Base-by-base conservation (phyloP, 352 stramenopile genomes). In the Phytophthora rubi region DNA sequence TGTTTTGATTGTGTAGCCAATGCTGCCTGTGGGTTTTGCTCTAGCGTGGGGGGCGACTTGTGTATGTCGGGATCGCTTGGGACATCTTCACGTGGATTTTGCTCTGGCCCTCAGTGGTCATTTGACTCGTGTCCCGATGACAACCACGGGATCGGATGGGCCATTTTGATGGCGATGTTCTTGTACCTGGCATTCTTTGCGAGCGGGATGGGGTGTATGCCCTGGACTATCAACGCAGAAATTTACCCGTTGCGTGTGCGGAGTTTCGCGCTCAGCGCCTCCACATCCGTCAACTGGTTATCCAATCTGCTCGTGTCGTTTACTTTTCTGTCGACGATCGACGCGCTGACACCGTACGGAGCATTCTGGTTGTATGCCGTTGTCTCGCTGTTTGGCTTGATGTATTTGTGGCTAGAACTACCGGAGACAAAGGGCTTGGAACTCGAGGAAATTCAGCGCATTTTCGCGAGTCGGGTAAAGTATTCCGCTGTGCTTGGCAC, bases 221-320 rank as follows among this genome's bases (percentile, higher is more conserved):
- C 96, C 0, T 99, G 95, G 95, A 98, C 92, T 0, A 95, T 99
- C 64, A 98, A 98, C 71, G 88, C 90, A 32, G 96, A 99, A 77
- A 98, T 98, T 68, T 99, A 97, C 73, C 92, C 93, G 6, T 76
- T 97, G 7, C 79, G 88, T 35, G 87, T 91, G 18, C 93, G 96
- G 37, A 97, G 88, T 32, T 82, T 97, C 18, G 90, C 87, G 7
- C 85, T 98, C 2, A 97, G 89, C 57, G 68, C 91, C 7, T 87
- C 93, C 4, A 98, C 96, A 15, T 90, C 90, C 2, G 88, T 96
- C 13, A 98, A 98, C 73, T 98, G 96, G 95, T 55, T 98, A 60
- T 79, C 85, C 8, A 98, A 98, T 72, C 67, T 98, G 2, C 57
- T 98, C 10, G 85, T 99, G 35, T 97, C 90, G 37, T 93, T 97